Conservation (phyloP, 768 basidiomycete species). For the Mrakia gelida region DNA sequence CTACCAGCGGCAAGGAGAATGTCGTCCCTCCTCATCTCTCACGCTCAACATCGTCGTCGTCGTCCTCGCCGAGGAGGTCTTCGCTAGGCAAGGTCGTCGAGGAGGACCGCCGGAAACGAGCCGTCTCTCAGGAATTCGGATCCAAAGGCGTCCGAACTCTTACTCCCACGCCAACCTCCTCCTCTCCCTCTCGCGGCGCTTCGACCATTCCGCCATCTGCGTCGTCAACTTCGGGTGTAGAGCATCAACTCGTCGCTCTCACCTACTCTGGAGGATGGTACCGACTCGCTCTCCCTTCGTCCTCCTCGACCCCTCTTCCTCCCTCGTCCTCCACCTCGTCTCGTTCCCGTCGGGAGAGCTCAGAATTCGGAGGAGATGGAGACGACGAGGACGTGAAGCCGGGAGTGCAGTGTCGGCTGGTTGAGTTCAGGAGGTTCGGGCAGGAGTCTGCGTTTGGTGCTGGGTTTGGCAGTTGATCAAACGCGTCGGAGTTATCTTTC, state of each 20-base stretch:
- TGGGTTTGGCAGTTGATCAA: slow-evolving; percentile 1
- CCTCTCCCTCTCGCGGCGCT: slow-evolving; percentile 10
- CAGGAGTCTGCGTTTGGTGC: slow-evolving; percentile 17
- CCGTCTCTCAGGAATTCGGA: slow-evolving; percentile 23
- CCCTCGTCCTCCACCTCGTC: neutral
- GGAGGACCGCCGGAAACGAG: slow-evolving; percentile 41
- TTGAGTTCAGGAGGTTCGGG: slow-evolving; percentile 21
- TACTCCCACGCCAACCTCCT: neutral
- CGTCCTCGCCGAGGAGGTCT: slow-evolving; percentile 6
- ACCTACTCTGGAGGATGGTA: slow-evolving; percentile 58
- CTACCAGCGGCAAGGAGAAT: slow-evolving; percentile 28
- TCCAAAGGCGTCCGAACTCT: slow-evolving; percentile 28
- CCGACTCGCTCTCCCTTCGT: slow-evolving; percentile 42
- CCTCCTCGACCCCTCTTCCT: slow-evolving; percentile 5
- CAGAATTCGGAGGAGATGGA: neutral
- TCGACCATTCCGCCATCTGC: neutral
- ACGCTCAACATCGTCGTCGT: slow-evolving; percentile 35
- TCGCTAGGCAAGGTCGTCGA: slow-evolving; percentile 16
- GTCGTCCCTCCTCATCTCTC: slow-evolving; percentile 36
- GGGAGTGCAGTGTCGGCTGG: slow-evolving; percentile 11
- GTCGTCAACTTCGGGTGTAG: slow-evolving; percentile 35
- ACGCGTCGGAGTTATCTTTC: neutral
- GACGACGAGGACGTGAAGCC: neutral
- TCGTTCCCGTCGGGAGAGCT: neutral
- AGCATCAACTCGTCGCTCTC: slow-evolving; percentile 75